A percentile compares a stretch with the other conserved stretches of the same genome.
These are phyloP conservation scores for Fusarium illudens DNA, from an alignment of 2,329 filamentous ascomycete genomes.

Conservation along the genomic window DNA sequence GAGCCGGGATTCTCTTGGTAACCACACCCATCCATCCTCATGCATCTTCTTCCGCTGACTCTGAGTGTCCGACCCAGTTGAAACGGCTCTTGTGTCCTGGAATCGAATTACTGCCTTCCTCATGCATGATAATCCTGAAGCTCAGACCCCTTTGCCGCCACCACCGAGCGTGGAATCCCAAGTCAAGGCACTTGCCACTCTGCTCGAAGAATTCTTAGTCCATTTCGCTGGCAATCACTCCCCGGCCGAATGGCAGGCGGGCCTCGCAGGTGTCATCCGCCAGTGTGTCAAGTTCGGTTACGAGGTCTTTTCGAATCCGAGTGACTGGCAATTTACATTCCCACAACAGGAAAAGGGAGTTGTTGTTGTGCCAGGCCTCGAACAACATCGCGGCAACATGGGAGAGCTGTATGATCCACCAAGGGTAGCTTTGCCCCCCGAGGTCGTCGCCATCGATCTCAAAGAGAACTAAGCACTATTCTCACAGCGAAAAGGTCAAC, in stretches of 20 bases:
- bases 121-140: neutral
- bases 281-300: neutral
- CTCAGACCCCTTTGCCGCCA: neutral
- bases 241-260: too few species aligned
- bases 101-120: neutral
- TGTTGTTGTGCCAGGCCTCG: neutral
- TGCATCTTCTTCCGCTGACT: neutral
- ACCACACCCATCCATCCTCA: neutral
- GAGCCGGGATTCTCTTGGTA: neutral
- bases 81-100: neutral
- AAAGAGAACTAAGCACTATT: neutral
- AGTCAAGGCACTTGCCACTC: neutral
- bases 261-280: neutral
- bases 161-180: neutral
- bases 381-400: neutral
- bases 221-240: neutral
- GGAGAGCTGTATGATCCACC: neutral
- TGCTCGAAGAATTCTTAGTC: neutral
- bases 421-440: neutral
- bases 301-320: neutral
- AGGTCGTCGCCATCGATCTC: neutral
- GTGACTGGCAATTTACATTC: neutral
- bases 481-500: neutral
- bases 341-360: neutral
- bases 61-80: neutral